Base-by-base conservation (phyloP, 192 early-diverging fungal species). In the Spizellomyces sp. region DNA sequence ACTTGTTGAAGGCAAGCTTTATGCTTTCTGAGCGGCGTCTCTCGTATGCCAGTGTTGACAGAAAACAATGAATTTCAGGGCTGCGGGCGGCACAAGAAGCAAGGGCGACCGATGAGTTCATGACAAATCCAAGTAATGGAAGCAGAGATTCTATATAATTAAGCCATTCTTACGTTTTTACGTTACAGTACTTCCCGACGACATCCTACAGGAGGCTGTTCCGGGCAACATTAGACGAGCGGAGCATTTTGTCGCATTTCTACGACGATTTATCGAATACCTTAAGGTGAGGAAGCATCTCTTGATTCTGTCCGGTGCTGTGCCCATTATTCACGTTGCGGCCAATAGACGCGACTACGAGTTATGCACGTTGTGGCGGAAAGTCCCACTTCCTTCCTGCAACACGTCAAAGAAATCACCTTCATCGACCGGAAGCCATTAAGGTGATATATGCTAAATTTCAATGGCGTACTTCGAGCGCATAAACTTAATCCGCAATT, bases 291-390 rank as follows among this genome's bases (percentile, higher is more conserved):
- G 17, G 6, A 54, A n/a, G 4, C 50, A n/a, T n/a, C 17, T 19
- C 17, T n/a, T 4, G 14, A 19, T 19, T 54, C 50, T 12, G 2
- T 54, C 12, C 17, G 50, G 50, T n/a, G 50, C 14, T 54, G 50
- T 54, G 17, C 50, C 17, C 17, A 4, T 36, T 36, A 36, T 36
- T 36, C 50, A 19, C 14, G 1, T 54, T 54, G 12, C 50, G 19
- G 14, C 17, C 45, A 47, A 15, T 67, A 93, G 86, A 98, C 96
- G 14, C 87, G 98, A 64, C 79, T 99, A 86, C 86, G 98, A 47
- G 94, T 98, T 8, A 87, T 96, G 86, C 95, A 99, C 70, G 98
- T 98, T 15, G 94, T 98, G 5, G 96, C 96, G 15, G 98, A 98
- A 75, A 94, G 90, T 42, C 95, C 98, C 14, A 83, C 86, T 9